A percentile compares a stretch with the other conserved stretches of the same genome.
phyloP scores from a whole-genome alignment of 257 asterid genomes.

The Prunella vulgaris region DNA sequence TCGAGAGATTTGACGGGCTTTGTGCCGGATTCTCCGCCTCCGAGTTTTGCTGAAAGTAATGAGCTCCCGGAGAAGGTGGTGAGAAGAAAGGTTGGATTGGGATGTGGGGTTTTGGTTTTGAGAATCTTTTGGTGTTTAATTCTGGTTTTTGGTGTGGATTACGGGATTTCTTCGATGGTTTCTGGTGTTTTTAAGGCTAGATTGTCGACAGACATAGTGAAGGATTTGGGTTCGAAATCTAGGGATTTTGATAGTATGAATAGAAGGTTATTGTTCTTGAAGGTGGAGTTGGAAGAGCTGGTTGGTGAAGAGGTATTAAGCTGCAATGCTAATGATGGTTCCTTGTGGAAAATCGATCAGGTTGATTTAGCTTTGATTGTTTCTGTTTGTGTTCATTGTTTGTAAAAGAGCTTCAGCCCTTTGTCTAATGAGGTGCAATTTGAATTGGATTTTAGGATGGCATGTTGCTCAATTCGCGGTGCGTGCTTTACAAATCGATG shows the following conservation, averaged over 20 bases:
- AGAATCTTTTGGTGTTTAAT: constrained; percentile 33
- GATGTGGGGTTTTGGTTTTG: constrained; percentile 22
- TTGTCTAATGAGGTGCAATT: too few relatives aligned
- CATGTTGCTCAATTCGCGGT: constrained; percentile 47
- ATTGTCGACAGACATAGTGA: constrained; percentile 36
- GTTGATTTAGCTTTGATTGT: constrained; percentile 17
- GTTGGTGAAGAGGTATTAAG: constrained; percentile 26
- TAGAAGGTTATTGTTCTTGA: constrained; percentile 43
- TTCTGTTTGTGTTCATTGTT: not conserved
- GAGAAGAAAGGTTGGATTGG: constrained; percentile 30
- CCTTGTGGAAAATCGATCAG: constrained; percentile 63
- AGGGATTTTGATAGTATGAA: constrained; percentile 32
- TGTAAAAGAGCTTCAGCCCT: not conserved
- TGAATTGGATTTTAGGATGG: constrained; percentile 50
- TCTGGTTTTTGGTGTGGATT: constrained; percentile 39
- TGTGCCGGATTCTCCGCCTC: constrained; percentile 21
- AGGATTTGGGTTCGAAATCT: constrained; percentile 39
- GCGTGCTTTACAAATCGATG: constrained; percentile 45
- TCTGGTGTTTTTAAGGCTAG: constrained; percentile 32
- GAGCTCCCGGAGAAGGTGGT: constrained; percentile 24
- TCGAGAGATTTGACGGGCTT: constrained; percentile 12
- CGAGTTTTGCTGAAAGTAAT: constrained; percentile 23
- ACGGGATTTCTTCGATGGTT: constrained; percentile 39
- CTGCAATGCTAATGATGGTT: constrained; percentile 34
- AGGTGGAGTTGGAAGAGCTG: constrained; percentile 32